These are phyloP conservation scores for Pochonia chlamydosporia DNA, from an alignment of 2,329 filamentous ascomycete species.

Conservation along the genomic window DNA sequence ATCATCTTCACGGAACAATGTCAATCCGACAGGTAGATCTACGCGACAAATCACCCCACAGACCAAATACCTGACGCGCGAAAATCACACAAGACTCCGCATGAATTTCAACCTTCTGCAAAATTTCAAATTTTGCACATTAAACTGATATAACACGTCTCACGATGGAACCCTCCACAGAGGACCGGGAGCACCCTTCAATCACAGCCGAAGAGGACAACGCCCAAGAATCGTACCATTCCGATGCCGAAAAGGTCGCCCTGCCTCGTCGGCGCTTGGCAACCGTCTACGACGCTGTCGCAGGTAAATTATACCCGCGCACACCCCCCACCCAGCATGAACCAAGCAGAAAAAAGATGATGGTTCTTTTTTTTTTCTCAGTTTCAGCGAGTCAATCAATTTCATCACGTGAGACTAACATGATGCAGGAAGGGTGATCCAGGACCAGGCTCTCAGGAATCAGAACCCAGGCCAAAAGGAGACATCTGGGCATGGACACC, in stretches of 20 bases:
- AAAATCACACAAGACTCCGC: too few relatives aligned
- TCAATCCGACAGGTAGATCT: neutral
- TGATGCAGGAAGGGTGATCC: conserved; percentile 24
- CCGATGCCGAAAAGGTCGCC: conserved; percentile 8
- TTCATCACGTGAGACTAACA: conserved; percentile 17
- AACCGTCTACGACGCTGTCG: conserved; percentile 68
- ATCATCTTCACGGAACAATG: neutral
- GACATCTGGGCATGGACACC: neutral
- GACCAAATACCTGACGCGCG: neutral
- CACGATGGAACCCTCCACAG: neutral
- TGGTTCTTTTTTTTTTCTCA: too few relatives aligned
- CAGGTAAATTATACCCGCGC: conserved; percentile 51
- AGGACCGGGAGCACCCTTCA: conserved; percentile 3
- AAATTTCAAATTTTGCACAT: neutral
- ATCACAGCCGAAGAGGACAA: conserved; percentile 6
- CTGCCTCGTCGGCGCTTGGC: conserved; percentile 26
- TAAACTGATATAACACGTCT: too few relatives aligned
- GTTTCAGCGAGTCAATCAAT: neutral
- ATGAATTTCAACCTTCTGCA: too few relatives aligned
- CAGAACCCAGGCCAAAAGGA: conserved; percentile 8
- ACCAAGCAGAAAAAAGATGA: too few relatives aligned
- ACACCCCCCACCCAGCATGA: too few relatives aligned
- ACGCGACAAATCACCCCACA: neutral
- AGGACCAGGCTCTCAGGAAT: conserved; percentile 15
- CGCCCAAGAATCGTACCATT: conserved; percentile 3